Evolutionary conservation across 352 stramenopile species (phyloP), one percentile per base, ranked within the genome.

Genomic region (Chrysophaeum taylorii): DNA sequence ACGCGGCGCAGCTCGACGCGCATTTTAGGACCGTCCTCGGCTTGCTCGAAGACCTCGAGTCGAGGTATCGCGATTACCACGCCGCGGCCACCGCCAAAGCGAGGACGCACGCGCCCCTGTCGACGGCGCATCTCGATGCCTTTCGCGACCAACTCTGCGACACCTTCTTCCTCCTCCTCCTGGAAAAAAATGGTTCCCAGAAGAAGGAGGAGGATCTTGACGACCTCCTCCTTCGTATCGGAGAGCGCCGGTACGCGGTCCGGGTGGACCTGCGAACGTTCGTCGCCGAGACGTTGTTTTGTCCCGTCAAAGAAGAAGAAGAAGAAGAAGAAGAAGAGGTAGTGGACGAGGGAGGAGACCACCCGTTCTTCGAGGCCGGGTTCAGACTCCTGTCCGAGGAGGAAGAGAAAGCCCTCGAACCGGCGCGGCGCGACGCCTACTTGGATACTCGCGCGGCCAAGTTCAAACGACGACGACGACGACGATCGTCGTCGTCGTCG

Each of bases 31-130:
- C 63, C 0, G 82, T 79, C 0, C 80, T 82, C 0, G 70, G 75
- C 18, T 45, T 93, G 0, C 76, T 94, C 0, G 79, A 81, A 29
- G 31, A 76, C 18, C 85, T 93, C 39, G 88, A 94, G 73, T 70
- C 48, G 5, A 82, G 85, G 29, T 94, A 94, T 74, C 84, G 88
- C 15, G 63, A 78, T 16, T 92, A 89, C 73, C 84, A 82, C 67
- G 69, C 45, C 21, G 60, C 36, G 12, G 75, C 70, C 42, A 70
- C 63, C 18, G 25, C 63, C 14, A 83, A 82, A 27, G 82, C 82
- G 25, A 50, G 76, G 2, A 81, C 87, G 61, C 84, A 92, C 50
- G 78, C 84, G 12, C 57, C 76, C 27, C 79, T 80, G 18, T 84
- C 82, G 2, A 69, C 77, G 9, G 79, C 73, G 25, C 83, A 92